Percentiles rank a stretch among this genome's conserved stretches.
phyloP scores from a whole-genome alignment of 75 land plant species.

The Larix kaempferi region DNA sequence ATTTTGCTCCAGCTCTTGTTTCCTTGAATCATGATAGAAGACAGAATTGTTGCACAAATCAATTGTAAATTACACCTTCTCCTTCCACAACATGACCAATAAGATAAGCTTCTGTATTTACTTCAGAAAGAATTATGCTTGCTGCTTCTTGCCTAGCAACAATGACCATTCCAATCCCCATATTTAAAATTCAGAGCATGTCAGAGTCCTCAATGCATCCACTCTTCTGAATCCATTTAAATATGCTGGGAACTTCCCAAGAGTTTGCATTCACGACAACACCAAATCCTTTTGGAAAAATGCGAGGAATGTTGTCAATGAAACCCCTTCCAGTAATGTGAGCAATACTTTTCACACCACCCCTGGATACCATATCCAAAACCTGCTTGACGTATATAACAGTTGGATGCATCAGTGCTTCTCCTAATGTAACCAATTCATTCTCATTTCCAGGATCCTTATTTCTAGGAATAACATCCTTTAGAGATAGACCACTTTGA shows the following conservation, averaged over 20 bases:
- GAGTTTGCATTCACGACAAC: constrained; percentile 56
- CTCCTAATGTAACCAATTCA: no score
- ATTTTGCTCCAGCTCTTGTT: no score
- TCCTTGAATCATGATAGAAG: no score
- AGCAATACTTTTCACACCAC: no score
- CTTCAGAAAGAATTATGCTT: constrained; percentile 36
- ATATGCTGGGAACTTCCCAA: constrained; percentile 81
- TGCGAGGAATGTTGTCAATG: constrained; percentile 95
- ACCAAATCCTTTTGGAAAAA: constrained; percentile 89
- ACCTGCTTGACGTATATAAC: no score
- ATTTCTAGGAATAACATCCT: no score
- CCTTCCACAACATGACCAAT: constrained; percentile 80
- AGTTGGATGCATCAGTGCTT: no score
- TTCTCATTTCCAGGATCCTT: no score
- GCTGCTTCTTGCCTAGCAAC: constrained; percentile 56
- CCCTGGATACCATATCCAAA: no score
- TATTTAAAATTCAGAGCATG: constrained; percentile 92
- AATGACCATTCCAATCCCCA: constrained; percentile 99
- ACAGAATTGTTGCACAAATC: no score
- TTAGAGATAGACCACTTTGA: no score
- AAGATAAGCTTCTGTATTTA: constrained; percentile 22
- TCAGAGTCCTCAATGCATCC: constrained; percentile 84
- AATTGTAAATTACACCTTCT: constrained; percentile 65
- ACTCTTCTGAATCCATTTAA: constrained; percentile 89
- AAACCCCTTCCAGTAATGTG: no score